Base-by-base conservation (phyloP, 139 green algal genomes). In the Coelastrella sp. region DNA sequence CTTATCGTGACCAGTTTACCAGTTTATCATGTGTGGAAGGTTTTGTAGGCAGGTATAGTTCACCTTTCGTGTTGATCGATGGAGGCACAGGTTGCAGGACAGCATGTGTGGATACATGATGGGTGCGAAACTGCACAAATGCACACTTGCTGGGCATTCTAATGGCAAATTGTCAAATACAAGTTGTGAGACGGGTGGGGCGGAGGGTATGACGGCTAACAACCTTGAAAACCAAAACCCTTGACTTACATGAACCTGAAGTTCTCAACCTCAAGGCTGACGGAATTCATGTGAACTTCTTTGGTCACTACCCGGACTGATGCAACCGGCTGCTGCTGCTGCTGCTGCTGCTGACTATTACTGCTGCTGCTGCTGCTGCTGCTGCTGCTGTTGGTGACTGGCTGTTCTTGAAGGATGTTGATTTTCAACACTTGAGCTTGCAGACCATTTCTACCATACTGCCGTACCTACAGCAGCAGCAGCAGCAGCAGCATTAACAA, bases 391-490 rank as follows among this genome's bases (percentile, higher is more conserved):
- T 19, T 4, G 34, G 51, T 30, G 8, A 5, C 30, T 17, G 57
- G 23, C n/a, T n/a, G n/a, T 68, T 35, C 32, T 9, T 75, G 48
- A 8, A 63, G 2, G 43, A 86, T 77, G 27, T 86, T 74, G 9
- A 86, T 66, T 34, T 51, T 69, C 25, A 86, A 48, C 13, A 79
- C 66, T 50, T 63, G 64, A 6, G 80, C 80, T 30, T 78, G 80
- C 45, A 86, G 35, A 2, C 80, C 80, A 69, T 86, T 86, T 35
- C 80, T 66, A 1, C 80, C 80, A 23, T 79, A 80, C 2, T 62
- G 5, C 3, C 80, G 43, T 53, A 64, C 27, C 3, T 27, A 35
- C 40, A 60, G 40, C 19, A 40, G 69, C 40, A 60, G 69, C 40
- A 60, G 69, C 38, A 60, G 69, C 19, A 37, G 69, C 69, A 38